Base-by-base conservation (phyloP, 768 basidiomycete genomes). In the Chlorophyllum brunneum region DNA sequence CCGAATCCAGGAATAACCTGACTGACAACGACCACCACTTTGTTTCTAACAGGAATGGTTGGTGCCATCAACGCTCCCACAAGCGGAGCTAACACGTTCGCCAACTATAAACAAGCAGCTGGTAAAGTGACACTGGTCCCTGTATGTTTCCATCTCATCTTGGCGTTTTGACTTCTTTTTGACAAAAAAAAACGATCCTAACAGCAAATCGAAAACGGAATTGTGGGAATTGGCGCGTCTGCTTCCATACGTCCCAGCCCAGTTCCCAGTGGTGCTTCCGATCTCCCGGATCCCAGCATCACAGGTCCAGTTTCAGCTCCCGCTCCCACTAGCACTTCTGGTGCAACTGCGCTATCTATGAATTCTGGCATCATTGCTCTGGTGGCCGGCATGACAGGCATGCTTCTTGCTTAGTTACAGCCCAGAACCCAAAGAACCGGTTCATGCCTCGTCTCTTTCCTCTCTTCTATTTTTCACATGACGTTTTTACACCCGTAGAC, bases 31-130 rank as follows among this genome's bases (percentile, higher is more conserved):
- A n/a, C n/a, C n/a, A n/a, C n/a, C n/a, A n/a, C n/a, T n/a, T n/a
- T n/a, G n/a, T n/a, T n/a, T n/a, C n/a, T n/a, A n/a, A n/a, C n/a
- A 66, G 75, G 73, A 47, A 77, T 77, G 75, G 72, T 76, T 38
- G 74, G 79, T 36, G 74, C 75, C 10, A 78, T 83, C 62, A 82
- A 82, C 61, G 69, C 78, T 0, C 77, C 77, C 2, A 45, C 66
- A 4, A 60, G 64, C n/a, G 78, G 76, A 2, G 67, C 69, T 61
- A 76, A 70, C 63, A 76, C 73, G 15, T 72, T 77, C 53, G 56
- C 52, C 0, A 58, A 61, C 11, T 81, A 70, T 68, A 57, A 61
- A 50, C 48, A 42, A 4, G 61, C 61, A 9, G 79, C 78, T 3
- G 56, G 55, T 42, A 51, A 48, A 11, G 64, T 66, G 56, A 54